Percentiles rank a stretch among this genome's conserved stretches.
Conservation (phyloP, 148 eudicot genomes). For the Heliamphora exappendiculata region DNA sequence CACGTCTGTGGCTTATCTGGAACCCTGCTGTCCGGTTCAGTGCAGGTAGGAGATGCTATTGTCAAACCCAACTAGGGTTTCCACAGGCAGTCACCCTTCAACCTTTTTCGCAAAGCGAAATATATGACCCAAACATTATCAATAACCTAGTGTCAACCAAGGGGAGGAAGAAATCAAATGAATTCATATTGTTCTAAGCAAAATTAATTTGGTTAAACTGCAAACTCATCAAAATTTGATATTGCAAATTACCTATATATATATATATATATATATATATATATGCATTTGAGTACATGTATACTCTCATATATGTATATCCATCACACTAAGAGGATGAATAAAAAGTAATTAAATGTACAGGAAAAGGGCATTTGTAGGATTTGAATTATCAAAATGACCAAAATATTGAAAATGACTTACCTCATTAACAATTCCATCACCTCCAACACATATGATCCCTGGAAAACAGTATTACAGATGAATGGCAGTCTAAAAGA, state of each 20-base stretch:
- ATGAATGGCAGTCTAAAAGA: neutral
- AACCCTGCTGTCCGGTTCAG: neutral
- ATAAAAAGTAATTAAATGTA: neutral
- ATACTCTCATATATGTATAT: neutral
- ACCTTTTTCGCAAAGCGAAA: too few relatives aligned
- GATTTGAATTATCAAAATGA: neutral
- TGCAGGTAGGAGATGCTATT: neutral
- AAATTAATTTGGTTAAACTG: neutral
- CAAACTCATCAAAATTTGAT: neutral
- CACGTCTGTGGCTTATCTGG: too few relatives aligned
- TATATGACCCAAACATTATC: neutral
- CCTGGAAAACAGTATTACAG: conserved; percentile 33
- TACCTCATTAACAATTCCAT: conserved; percentile 98
- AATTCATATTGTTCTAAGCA: neutral
- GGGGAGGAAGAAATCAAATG: neutral
- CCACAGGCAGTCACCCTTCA: too few relatives aligned
- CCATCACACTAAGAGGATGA: neutral
- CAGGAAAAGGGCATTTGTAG: neutral
- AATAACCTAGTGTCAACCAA: neutral
- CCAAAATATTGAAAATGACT: conserved; percentile 5
- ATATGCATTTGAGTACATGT: neutral
- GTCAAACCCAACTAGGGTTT: neutral
- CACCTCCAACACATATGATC: conserved; percentile 95
- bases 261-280: neutral
- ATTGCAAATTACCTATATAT: neutral